Conservation (phyloP, 2,329 filamentous ascomycete genomes). For the Cadophora gregata region DNA sequence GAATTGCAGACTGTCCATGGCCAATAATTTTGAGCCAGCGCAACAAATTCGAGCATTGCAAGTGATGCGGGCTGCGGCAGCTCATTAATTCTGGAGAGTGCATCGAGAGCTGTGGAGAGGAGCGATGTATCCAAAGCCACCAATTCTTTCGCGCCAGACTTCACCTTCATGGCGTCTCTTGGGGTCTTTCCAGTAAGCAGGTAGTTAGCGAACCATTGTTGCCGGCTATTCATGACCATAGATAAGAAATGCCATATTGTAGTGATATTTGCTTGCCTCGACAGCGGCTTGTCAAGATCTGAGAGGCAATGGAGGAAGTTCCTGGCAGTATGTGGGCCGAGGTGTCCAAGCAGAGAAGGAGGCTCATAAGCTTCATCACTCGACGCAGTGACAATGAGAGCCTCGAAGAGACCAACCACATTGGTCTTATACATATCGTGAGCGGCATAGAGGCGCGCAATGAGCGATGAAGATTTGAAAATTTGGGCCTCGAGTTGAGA, state of each 20-base stretch:
- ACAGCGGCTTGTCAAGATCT: slow-evolving; percentile 76
- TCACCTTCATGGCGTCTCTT: slow-evolving; percentile 70
- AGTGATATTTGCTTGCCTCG: slow-evolving; percentile 66
- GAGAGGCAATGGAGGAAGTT: slow-evolving; percentile 82
- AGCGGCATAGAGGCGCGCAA: slow-evolving; percentile 77
- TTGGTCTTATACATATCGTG: slow-evolving; percentile 69
- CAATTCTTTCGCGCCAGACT: slow-evolving; percentile 52
- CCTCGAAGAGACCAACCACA: slow-evolving; percentile 73
- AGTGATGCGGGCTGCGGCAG: slow-evolving; percentile 70
- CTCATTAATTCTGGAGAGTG: slow-evolving; percentile 68
- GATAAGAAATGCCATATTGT: slow-evolving; percentile 86
- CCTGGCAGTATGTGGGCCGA: slow-evolving; percentile 82
- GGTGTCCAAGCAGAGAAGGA: slow-evolving; percentile 89
- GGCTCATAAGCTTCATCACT: slow-evolving; percentile 70
- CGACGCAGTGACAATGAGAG: slow-evolving; percentile 73
- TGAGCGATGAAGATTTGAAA: slow-evolving; percentile 78
- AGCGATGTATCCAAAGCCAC: slow-evolving; percentile 63
- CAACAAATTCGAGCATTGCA: slow-evolving; percentile 84
- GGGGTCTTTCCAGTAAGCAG: slow-evolving; percentile 88
- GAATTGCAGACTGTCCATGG: slow-evolving; percentile 88
- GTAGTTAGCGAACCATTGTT: slow-evolving; percentile 96
- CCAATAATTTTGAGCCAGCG: slow-evolving; percentile 91
- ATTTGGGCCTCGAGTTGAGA: slow-evolving; percentile 76
- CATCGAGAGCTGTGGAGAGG: slow-evolving; percentile 74
- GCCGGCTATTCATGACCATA: slow-evolving; percentile 83